phyloP scores from a whole-genome alignment of 2,329 filamentous ascomycete genomes.

The Elsinoe arachidis region DNA sequence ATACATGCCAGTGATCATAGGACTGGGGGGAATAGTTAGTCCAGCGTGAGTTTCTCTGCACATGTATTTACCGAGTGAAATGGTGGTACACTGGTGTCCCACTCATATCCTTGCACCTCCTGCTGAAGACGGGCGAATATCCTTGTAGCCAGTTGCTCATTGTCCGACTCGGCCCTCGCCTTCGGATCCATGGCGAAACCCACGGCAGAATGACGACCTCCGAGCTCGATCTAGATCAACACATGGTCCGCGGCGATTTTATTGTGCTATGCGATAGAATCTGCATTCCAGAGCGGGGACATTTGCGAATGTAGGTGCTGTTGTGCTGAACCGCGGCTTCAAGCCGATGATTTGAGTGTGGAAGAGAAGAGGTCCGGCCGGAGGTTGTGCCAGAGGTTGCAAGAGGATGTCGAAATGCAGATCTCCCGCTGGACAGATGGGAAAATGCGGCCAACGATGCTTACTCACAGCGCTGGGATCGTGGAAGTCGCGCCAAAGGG shows the following conservation, averaged over 20 bases:
- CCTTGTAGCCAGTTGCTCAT: constrained; percentile 18
- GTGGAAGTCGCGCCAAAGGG: background rate
- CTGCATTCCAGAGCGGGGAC: background rate
- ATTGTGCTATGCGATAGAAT: background rate
- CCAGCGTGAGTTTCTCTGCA: background rate
- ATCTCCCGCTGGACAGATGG: constrained; percentile 5
- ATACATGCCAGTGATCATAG: constrained; percentile 76
- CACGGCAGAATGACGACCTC: background rate
- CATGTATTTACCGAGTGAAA: constrained; percentile 35
- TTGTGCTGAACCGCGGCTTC: background rate
- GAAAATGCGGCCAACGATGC: background rate
- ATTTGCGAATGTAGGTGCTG: background rate
- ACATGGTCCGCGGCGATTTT: background rate
- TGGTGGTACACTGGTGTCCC: constrained; percentile 31
- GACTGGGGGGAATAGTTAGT: constrained; percentile 37
- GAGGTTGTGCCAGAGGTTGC: background rate
- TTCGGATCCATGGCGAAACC: constrained; percentile 13
- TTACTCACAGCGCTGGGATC: background rate
- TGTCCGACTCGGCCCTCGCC: constrained; percentile 14
- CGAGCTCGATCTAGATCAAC: background rate
- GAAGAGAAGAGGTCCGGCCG: background rate
- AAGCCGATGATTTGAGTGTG: background rate
- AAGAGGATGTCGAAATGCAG: constrained; percentile 3
- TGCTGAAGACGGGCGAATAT: constrained; percentile 28
- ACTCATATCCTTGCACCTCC: constrained; percentile 28